Conservation (phyloP, 768 basidiomycete species). For the Mycena albidolilacea region DNA sequence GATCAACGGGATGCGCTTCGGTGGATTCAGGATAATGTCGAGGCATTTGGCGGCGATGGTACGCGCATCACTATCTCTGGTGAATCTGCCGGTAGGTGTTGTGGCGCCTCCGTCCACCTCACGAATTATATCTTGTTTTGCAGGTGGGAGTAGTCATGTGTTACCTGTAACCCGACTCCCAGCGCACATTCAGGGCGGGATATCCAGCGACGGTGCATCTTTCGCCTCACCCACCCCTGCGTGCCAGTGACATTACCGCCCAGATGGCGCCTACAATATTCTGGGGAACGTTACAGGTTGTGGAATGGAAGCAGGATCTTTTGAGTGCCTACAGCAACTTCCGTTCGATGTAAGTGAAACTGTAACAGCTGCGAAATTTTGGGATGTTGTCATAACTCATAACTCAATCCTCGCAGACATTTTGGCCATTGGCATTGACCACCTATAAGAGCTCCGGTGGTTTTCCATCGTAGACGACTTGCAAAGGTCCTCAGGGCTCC, state of each 20-base stretch:
- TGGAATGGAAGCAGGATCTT: constrained; percentile 20
- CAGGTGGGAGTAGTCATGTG: constrained; percentile 16
- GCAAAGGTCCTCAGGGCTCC: constrained; percentile 22
- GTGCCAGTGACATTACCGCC: constrained; percentile 24
- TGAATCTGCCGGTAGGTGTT: not conserved
- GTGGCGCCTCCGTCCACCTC: not conserved
- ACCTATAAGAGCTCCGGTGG: not conserved
- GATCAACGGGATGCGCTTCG: constrained; percentile 22
- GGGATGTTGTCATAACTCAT: too few species aligned
- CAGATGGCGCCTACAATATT: constrained; percentile 12
- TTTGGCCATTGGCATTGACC: constrained; percentile 9
- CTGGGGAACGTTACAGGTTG: constrained; percentile 21
- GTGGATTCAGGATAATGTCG: constrained; percentile 26
- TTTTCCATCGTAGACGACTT: constrained; percentile 15
- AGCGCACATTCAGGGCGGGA: constrained; percentile 7
- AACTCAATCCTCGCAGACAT: not conserved
- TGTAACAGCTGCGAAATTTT: too few species aligned
- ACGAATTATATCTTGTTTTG: too few species aligned
- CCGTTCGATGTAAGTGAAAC: constrained; percentile 17
- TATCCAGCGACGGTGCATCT: constrained; percentile 17
- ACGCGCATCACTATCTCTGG: constrained; percentile 25
- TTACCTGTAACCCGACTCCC: constrained; percentile 9
- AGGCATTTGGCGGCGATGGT: constrained; percentile 21
- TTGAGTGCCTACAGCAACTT: constrained; percentile 16
- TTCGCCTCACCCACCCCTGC: constrained; percentile 8